Evolutionary conservation across 2,329 filamentous ascomycete genomes (phyloP), one percentile per base, ranked within the genome.

Genomic region (Lomentospora prolificans): DNA sequence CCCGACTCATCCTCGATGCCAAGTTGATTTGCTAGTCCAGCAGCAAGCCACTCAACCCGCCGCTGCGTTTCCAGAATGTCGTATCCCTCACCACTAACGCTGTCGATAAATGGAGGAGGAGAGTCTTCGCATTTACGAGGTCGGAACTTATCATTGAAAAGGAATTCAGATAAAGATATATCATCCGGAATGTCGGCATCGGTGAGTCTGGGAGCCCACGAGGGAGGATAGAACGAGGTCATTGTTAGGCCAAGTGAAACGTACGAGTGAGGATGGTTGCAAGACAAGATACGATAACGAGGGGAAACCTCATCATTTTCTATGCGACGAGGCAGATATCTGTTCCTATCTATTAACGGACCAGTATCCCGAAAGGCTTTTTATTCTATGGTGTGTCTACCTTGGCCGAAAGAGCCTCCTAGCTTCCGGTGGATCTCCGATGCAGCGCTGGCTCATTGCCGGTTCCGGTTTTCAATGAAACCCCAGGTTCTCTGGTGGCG

Each of bases 121-220:
- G 53, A 55, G 17, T 55, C 41, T 2, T 55, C 14, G 41, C 53
- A 55, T 36, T 55, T 55, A n/a, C 44, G 53, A 50, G 53, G 53
- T 6, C 53, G 53, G 14, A 50, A 50, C 27, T 33, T 33, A n/a
- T 55, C 53, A 25, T 50, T 22, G 22, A 55, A 55, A 27, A 55
- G 41, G 36, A 55, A 55, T 5, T 55, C 53, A 19, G 28, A 50
- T 33, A 55, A 19, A 19, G 53, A 39, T 22, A 55, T 17, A 33
- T 55, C 44, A 55, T 55, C 53, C 19, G 53, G 53, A 25, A 55
- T 55, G 9, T 55, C 53, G 53, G 44, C 41, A 7, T 55, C 53
- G n/a, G 41, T 55, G 27, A 55, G 25, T 25, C 19, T 50, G 27
- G 53, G 53, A 50, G 44, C 53, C 53, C 53, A 55, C 31, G 53